Percentiles rank a stretch among this genome's conserved stretches.
Conservation (phyloP, 2,329 filamentous ascomycete species). For the Emergomyces pasteurianus region DNA sequence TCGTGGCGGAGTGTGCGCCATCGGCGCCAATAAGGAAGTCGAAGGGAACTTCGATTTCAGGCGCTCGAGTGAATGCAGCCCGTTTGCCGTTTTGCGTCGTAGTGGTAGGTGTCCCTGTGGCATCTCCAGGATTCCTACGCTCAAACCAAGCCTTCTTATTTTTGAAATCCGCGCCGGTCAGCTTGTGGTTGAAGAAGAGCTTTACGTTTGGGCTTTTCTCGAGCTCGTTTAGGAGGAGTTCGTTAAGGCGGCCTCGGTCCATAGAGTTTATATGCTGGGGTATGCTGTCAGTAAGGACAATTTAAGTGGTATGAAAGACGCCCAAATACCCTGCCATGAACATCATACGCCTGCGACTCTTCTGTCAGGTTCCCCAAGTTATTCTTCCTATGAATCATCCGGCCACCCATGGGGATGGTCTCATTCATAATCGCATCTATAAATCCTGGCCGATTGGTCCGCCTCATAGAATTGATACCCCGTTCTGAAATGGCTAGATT, state of each 20-base stretch:
- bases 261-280: slow-evolving; percentile 68
- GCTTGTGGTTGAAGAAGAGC: slow-evolving; percentile 84
- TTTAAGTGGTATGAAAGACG: neutral
- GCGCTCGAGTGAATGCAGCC: slow-evolving; percentile 31
- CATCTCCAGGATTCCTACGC: slow-evolving; percentile 26
- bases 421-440: slow-evolving; percentile 61
- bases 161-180: slow-evolving; percentile 78
- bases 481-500: slow-evolving; percentile 90
- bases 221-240: slow-evolving; percentile 68
- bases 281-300: neutral
- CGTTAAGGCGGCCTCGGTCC: slow-evolving; percentile 74
- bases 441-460: slow-evolving; percentile 54
- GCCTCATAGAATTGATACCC: slow-evolving; percentile 75
- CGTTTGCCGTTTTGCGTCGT: slow-evolving; percentile 18
- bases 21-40: slow-evolving; percentile 92
- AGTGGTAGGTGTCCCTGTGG: slow-evolving; percentile 19
- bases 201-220: slow-evolving; percentile 79
- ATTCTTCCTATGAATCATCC: slow-evolving; percentile 79
- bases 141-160: slow-evolving; percentile 81
- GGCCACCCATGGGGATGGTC: slow-evolving; percentile 86
- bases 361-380: slow-evolving; percentile 58
- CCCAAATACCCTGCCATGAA: slow-evolving; percentile 60
- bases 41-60: slow-evolving; percentile 73
- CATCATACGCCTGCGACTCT: slow-evolving; percentile 78
- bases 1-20: slow-evolving; percentile 80